Evolutionary conservation across 345 rosid species (phyloP), one percentile per base, ranked within the genome.

Genomic region (Viola odorata): DNA sequence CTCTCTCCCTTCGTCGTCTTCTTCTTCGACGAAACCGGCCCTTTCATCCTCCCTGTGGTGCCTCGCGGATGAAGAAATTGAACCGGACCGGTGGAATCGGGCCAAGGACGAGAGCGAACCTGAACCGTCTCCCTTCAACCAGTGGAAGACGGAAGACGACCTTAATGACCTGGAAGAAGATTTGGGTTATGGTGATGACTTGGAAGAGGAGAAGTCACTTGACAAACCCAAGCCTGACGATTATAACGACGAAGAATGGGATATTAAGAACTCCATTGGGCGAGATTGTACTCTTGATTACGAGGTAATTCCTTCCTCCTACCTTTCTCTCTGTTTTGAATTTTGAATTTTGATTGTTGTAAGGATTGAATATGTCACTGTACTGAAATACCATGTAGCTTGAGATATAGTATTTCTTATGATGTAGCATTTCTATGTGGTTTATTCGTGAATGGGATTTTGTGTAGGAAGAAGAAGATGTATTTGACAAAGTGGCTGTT

Each of bases 381-480:
- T 23, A 23, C 32, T 23, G 32, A 23, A 23, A 23, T 23, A 23
- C 2, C 32, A 23, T 23, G 32, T 23, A 23, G 32, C 32, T 23
- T 23, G 32, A 23, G 32, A 23, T 23, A 23, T 23, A 23, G 32
- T 23, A 23, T 23, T 23, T 23, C 32, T 23, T 23, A 23, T 23
- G 32, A 23, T 23, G 32, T 23, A 0, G 32, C 32, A 23, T 23
- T 23, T 23, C 32, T 23, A 0, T 23, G 32, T 23, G 32, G 32
- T 23, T 8, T 4, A 58, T 11, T 44, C 7, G 5, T 10, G 6
- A 38, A 17, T 41, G 5, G 62, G 9, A 5, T 45, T 42, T 3
- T 44, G 13, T 3, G 41, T 74, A 89, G 96, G 96, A 84, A 52
- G 96, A 89, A 72, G 94, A 86, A 69, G 94, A 89, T 70, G 73